Evolutionary conservation across 164 flowering plant species (phyloP), one percentile per base, ranked within the genome.

Genomic region (Magnolia kwangsiensis): DNA sequence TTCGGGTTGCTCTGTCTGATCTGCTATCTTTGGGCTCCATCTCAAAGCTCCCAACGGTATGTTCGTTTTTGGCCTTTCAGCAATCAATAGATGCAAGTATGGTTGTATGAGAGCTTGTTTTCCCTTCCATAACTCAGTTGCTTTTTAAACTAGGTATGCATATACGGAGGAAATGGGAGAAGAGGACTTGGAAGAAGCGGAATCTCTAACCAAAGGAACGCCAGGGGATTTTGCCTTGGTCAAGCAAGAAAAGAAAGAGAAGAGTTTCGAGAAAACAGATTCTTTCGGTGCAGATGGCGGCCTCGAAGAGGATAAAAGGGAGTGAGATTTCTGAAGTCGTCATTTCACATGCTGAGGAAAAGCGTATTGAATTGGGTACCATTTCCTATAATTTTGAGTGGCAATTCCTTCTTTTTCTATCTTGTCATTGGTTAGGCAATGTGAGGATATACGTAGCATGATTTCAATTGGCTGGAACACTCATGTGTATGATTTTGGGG

Each of bases 11-110:
- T 96, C 6, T 89, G 90, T 82, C 91, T 94, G 58, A 90, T 96
- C 64, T 96, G 97, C 86, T 91, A 81, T 82, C 98, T 94, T 19
- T 96, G 99, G 99, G 92, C 96, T 8, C 99, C 99, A 67, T 96
- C 99, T 70, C 96, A 92, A 74, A 96, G 84, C 77, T 90, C 94
- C 69, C 93, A 90, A 80, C 69, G 99, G 99, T 95, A 77, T 4
- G 21, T 51, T n/a, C 10, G 24, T 13, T 18, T 31, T 14, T 27
- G 14, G 50, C 61, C 61, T 11, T 11, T 55, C 61, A 55, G 45
- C 45, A 37, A 37, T 37, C 45, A 37, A 37, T 37, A 37, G 45
- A 37, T 37, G 45, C 45, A 37, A 37, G 45, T 37, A 37, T 37
- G 45, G 45, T 4, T 37, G 45, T 4, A 37, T 7, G 45, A 37